These are phyloP conservation scores for Elsinoe ampelina DNA, from an alignment of 2,329 filamentous ascomycete species.

Conservation along the genomic window DNA sequence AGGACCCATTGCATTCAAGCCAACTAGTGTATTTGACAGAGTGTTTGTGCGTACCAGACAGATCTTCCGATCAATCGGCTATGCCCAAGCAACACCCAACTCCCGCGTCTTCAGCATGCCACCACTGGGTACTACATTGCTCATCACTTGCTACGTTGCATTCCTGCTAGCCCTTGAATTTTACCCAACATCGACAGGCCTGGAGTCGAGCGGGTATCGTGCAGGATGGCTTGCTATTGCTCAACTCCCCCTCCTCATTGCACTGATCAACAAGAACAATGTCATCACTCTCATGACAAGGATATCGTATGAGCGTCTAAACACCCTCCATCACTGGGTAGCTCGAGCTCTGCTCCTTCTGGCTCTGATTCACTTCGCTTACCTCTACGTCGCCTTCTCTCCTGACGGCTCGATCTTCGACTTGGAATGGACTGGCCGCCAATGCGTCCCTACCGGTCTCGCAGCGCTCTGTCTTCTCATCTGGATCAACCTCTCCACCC, in stretches of 20 bases:
- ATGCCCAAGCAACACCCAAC: neutral
- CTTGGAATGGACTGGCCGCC: slow-evolving; percentile 21
- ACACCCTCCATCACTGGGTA: slow-evolving; percentile 30
- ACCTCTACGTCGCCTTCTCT: slow-evolving; percentile 21
- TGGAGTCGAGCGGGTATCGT: slow-evolving; percentile 24
- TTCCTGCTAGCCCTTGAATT: slow-evolving; percentile 25
- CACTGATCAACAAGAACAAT: slow-evolving; percentile 34
- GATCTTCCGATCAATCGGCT: neutral
- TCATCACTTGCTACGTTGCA: slow-evolving; percentile 20
- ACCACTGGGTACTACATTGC: slow-evolving; percentile 20
- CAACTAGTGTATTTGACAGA: neutral
- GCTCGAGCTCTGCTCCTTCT: slow-evolving; percentile 25
- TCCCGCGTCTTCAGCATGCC: slow-evolving; percentile 20
- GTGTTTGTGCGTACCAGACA: neutral
- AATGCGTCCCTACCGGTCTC: slow-evolving; percentile 23
- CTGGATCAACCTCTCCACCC: slow-evolving; percentile 24
- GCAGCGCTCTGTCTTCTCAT: slow-evolving; percentile 23
- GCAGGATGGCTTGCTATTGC: slow-evolving; percentile 30
- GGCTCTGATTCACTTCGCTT: slow-evolving; percentile 24
- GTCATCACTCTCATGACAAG: slow-evolving; percentile 26
- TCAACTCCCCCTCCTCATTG: slow-evolving; percentile 31
- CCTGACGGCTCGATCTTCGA: slow-evolving; percentile 15
- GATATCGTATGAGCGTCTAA: slow-evolving; percentile 27
- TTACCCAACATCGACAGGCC: slow-evolving; percentile 18
- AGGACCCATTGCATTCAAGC: neutral